Conservation (phyloP, 257 asterid species). For the Solanum megistacrolobum region DNA sequence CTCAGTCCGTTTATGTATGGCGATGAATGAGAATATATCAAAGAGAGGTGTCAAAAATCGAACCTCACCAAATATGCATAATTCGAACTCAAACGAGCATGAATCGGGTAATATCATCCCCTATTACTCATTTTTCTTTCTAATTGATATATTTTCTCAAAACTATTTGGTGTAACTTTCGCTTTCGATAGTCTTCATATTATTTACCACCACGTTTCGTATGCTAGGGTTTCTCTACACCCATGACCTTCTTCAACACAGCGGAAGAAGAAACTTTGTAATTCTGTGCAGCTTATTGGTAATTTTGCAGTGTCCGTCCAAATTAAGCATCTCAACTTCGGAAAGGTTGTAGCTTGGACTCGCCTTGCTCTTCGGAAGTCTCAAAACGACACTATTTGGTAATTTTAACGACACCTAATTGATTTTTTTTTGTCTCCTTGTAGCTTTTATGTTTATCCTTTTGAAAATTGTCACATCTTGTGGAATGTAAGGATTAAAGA, state of each 20-base stretch:
- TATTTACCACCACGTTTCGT: neutral
- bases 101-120: too few relatives aligned
- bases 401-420: neutral
- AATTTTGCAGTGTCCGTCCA: slow-evolving; percentile 64
- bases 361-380: slow-evolving; percentile 80
- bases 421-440: neutral
- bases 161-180: too few relatives aligned
- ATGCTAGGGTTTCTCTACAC: slow-evolving; percentile 4
- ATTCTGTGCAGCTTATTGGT: slow-evolving; percentile 60
- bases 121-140: too few relatives aligned
- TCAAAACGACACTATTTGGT: slow-evolving; percentile 71
- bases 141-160: too few relatives aligned
- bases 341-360: slow-evolving; percentile 67
- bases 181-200: too few relatives aligned
- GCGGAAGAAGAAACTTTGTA: slow-evolving; percentile 41
- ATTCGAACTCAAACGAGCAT: too few relatives aligned
- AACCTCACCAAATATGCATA: too few relatives aligned
- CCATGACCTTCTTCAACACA: slow-evolving; percentile 25
- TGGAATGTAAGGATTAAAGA: neutral
- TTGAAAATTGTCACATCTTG: neutral
- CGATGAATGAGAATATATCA: too few relatives aligned
- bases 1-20: too few relatives aligned
- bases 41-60: too few relatives aligned
- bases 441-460: neutral
- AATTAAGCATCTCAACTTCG: slow-evolving; percentile 61